Base-by-base conservation (phyloP, 202 grass and related monocot species). In the Alloteropsis angusta region DNA sequence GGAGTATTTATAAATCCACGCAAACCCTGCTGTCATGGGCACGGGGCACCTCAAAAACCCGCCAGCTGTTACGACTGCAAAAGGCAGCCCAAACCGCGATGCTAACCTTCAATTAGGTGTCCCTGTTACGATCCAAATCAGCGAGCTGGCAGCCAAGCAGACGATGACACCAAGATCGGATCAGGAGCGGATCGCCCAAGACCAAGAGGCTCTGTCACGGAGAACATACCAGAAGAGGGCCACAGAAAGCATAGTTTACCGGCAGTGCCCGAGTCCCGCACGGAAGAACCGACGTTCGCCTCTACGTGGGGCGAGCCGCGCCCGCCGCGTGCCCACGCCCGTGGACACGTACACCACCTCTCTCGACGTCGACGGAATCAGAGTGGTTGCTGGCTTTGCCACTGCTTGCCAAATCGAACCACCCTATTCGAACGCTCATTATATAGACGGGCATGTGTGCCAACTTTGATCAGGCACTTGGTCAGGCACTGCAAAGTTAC, bases 171-270 rank as follows among this genome's bases (percentile, higher is more conserved):
- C 14, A 4, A 16, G 41, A 61, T 13, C 39, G 19, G 44, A n/a
- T n/a, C n/a, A n/a, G n/a, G n/a, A 6, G 25, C 21, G 23, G 68
- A 10, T 18, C 8, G 25, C 4, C 2, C 3, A 5, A n/a, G 25
- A 17, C 28, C 28, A 30, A n/a, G 25, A 17, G 3, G 9, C 71
- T 1, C 32, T 72, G 5, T 21, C 56, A 52, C 22, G 21, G 15
- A 55, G 76, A 79, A 79, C 36, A 4, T 62, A 9, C 48, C 49
- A 68, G 76, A 79, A 79, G 50, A 21, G 4, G 9, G 75, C 75
- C 47, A 67, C 61, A 2, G 76, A 65, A 43, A 67, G 76, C 76
- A 9, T 50, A 9, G 60, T 41, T 39, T 41, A 18, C 32, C 48
- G 2, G 36, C 53, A 17, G 60, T 11, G 52, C 39, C 25, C 17